These are phyloP conservation scores for Kingdonia uniflora DNA, from an alignment of 164 flowering plant genomes.

Conservation along the genomic window DNA sequence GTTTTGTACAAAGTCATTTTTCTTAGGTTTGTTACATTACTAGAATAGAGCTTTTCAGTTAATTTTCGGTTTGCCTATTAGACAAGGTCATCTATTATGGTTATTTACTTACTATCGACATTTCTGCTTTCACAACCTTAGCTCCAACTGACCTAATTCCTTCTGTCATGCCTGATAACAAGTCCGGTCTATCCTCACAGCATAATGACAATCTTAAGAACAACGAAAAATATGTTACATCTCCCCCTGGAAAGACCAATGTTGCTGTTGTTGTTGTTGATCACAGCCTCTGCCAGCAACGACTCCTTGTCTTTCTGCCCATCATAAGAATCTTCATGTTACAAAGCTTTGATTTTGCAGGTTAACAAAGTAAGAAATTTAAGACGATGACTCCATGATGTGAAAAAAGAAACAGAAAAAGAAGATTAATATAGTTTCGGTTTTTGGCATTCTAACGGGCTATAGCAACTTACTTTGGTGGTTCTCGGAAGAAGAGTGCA, in stretches of 20 bases:
- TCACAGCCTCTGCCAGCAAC: background rate
- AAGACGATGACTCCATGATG: too few species aligned
- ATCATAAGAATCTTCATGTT: too few species aligned
- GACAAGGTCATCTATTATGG: too few species aligned
- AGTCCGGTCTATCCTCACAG: background rate
- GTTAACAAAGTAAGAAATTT: too few species aligned
- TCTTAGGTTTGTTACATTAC: too few species aligned
- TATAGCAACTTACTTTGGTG: conserved; percentile 25
- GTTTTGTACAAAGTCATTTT: too few species aligned
- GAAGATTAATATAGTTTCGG: background rate
- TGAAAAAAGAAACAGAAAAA: background rate
- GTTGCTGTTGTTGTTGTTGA: background rate
- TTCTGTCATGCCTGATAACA: background rate
- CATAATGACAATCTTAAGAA: background rate
- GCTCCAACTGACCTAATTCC: background rate
- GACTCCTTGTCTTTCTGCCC: too few species aligned
- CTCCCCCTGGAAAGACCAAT: background rate
- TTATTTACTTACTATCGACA: background rate
- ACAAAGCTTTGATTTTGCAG: too few species aligned
- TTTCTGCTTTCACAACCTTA: background rate
- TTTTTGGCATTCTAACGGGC: background rate
- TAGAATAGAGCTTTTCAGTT: too few species aligned
- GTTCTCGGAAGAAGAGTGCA: conserved; percentile 43
- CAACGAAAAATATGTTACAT: too few species aligned
- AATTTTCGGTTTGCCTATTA: too few species aligned